Conservation (phyloP, 805 yeast genomes). For the Isabelozyma rhagii region DNA sequence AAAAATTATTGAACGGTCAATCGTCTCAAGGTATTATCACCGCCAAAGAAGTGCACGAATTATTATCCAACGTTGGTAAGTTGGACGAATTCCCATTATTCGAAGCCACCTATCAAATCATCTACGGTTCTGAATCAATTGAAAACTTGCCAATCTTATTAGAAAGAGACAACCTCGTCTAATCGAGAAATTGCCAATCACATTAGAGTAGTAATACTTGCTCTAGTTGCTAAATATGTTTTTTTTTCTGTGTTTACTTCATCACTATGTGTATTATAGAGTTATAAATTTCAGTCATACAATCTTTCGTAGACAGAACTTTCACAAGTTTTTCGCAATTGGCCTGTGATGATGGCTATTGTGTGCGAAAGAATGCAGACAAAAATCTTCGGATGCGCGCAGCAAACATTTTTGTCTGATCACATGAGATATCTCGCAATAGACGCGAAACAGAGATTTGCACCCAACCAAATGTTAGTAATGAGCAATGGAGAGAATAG, state of each 20-base stretch:
- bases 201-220: background rate
- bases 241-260: background rate
- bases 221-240: background rate
- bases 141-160: constrained; percentile 41
- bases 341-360: background rate
- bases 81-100: constrained; percentile 41
- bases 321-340: background rate
- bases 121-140: constrained; percentile 38
- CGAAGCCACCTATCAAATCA: constrained; percentile 44
- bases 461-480: too few relatives aligned
- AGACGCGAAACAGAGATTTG: too few relatives aligned
- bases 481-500: too few relatives aligned
- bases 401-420: too few relatives aligned
- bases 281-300: background rate
- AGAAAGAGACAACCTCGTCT: constrained; percentile 14
- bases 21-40: constrained; percentile 46
- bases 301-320: background rate
- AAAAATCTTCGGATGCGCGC: too few relatives aligned
- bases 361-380: too few relatives aligned
- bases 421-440: too few relatives aligned
- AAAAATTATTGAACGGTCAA: constrained; percentile 43
- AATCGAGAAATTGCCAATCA: background rate
- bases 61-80: constrained; percentile 33
- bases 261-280: background rate
- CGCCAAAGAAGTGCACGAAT: constrained; percentile 46